These are phyloP conservation scores for Breviolum minutum DNA, from an alignment of 73 alveolate genomes.

Conservation along the genomic window DNA sequence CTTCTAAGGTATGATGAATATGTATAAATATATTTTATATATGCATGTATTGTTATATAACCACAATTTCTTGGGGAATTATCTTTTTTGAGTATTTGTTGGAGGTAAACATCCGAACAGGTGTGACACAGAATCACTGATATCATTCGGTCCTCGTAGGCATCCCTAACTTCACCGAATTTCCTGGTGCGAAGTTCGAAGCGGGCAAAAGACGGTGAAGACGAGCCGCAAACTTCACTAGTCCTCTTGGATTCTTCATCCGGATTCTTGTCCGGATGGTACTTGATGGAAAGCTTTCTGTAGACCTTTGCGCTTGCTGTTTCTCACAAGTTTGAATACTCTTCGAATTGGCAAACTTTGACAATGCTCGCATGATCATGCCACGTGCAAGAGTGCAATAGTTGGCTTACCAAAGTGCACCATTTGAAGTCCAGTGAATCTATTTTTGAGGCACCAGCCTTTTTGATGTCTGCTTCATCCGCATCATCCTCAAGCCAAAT, in stretches of 20 bases:
- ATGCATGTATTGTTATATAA: no score
- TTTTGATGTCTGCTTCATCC: slow-evolving; percentile 87
- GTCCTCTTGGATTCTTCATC: slow-evolving; percentile 92
- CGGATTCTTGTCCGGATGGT: slow-evolving; percentile 92
- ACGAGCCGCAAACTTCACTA: not conserved
- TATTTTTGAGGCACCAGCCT: not conserved
- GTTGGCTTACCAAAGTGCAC: no score
- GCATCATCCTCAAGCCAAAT: slow-evolving; percentile 39
- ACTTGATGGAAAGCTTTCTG: slow-evolving; percentile 95
- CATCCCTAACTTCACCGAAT: slow-evolving; percentile 80
- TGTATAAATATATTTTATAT: no score
- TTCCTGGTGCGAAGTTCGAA: not conserved
- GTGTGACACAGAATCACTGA: no score
- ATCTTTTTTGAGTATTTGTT: no score
- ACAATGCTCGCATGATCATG: not conserved
- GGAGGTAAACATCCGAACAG: no score
- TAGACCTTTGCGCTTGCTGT: slow-evolving; percentile 7
- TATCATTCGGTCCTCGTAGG: slow-evolving; percentile 32
- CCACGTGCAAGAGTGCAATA: not conserved
- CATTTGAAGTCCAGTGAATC: not conserved
- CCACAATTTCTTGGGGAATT: no score
- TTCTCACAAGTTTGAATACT: not conserved
- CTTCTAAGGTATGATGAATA: not conserved
- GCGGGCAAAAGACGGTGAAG: not conserved
- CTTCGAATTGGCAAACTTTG: not conserved